Conservation (phyloP, 352 stramenopile genomes). For the Phytophthora sansomeana region DNA sequence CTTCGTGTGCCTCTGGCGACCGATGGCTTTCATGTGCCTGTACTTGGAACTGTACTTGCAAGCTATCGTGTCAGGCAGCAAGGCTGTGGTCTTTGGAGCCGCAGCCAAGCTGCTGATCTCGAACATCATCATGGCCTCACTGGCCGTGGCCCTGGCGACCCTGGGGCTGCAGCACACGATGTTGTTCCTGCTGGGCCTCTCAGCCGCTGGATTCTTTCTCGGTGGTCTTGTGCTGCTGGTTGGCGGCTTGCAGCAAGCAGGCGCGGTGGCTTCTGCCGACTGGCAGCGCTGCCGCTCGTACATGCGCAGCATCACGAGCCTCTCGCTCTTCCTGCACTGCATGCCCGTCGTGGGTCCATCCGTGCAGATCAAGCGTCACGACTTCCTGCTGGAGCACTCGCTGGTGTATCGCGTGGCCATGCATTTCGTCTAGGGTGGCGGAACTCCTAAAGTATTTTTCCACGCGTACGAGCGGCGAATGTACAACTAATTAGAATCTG, state of each 20-base stretch:
- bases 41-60: conserved; percentile 86
- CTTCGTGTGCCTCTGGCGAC: conserved; percentile 83
- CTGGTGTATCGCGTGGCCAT: conserved; percentile 83
- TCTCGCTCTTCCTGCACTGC: conserved; percentile 84
- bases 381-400: conserved; percentile 81
- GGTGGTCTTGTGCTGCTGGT: conserved; percentile 70
- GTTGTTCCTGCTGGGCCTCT: conserved; percentile 63
- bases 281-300: conserved; percentile 82
- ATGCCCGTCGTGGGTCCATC: conserved; percentile 71
- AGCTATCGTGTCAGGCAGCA: conserved; percentile 69
- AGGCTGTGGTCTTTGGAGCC: conserved; percentile 72
- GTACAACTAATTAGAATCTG: conserved; percentile 19
- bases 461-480: neutral
- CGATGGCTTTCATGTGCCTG: conserved; percentile 77
- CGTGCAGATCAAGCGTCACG: conserved; percentile 81
- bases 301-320: conserved; percentile 80
- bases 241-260: conserved; percentile 66
- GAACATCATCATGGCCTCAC: conserved; percentile 57
- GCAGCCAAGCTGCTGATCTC: conserved; percentile 77
- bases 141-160: conserved; percentile 58
- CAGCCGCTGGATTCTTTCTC: conserved; percentile 56
- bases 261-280: conserved; percentile 61
- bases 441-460: conserved; percentile 16
- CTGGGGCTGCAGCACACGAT: conserved; percentile 65
- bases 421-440: conserved; percentile 71